phyloP scores from a whole-genome alignment of 2,329 filamentous ascomycete genomes.

The Amesomyces nigricolor region DNA sequence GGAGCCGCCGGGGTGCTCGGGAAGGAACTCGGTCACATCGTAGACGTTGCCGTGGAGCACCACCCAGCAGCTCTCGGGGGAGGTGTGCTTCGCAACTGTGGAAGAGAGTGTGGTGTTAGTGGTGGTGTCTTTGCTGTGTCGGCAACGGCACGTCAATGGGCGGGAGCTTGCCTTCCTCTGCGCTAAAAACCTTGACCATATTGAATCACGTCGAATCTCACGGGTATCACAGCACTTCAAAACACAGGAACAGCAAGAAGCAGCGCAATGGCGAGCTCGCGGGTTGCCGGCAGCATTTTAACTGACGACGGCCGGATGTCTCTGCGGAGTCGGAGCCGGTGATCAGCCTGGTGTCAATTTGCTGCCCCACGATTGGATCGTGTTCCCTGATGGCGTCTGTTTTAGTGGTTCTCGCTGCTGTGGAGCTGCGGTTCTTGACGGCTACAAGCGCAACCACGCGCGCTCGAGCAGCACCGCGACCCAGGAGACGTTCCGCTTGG shows the following conservation, averaged over 20 bases:
- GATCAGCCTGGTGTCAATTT: constrained; percentile 2
- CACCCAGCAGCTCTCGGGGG: constrained; percentile 85
- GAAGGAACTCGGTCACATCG: constrained; percentile 87
- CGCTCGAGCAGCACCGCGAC: not conserved
- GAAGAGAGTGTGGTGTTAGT: not conserved
- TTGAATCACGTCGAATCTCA: not conserved
- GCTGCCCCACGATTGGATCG: constrained; percentile 6
- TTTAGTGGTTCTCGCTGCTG: not conserved
- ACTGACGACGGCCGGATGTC: not conserved
- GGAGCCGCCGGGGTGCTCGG: constrained; percentile 78
- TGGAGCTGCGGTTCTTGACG: constrained; percentile 1
- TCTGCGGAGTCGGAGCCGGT: constrained; percentile 14
- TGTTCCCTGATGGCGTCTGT: not conserved
- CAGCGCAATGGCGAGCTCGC: not conserved
- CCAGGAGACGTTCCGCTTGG: constrained; percentile 9
- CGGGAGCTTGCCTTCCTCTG: constrained; percentile 27
- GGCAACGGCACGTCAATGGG: not conserved
- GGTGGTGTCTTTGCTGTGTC: not conserved
- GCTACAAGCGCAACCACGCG: not conserved
- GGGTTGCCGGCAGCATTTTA: constrained; percentile 4
- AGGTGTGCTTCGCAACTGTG: constrained; percentile 80
- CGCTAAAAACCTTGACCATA: constrained; percentile 29
- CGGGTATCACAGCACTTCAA: not conserved
- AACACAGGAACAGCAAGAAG: not conserved
- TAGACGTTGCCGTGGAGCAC: constrained; percentile 91